Evolutionary conservation across 768 basidiomycete genomes (phyloP), one percentile per base, ranked within the genome.

Genomic region (Clavaria fumosa): DNA sequence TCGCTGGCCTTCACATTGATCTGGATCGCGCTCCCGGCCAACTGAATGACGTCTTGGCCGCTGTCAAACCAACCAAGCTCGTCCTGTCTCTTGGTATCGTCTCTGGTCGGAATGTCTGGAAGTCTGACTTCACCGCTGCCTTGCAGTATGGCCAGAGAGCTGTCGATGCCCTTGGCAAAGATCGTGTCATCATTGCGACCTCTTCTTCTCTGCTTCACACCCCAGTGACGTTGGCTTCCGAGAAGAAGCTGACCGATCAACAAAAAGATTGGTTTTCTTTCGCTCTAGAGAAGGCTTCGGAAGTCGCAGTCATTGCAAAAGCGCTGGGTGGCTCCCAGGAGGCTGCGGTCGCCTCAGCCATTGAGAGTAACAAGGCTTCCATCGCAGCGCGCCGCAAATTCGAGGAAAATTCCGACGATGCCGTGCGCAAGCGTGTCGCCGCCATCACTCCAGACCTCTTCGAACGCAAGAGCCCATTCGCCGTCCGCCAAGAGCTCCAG

Each of bases 41-140:
- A 61, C 77, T 99, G 45, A 79, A 83, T 35, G 67, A 68, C 32
- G 82, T 88, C 45, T 44, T 93, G 45, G 69, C 67, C 31, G 89
- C 88, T 40, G 56, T 96, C 59, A 95, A 90, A 69, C 55, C 70
- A 44, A 91, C 88, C 47, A 61, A 59, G 52, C 70, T 89, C 45
- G 53, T 78, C 45, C 72, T 99, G 37, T 97, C 95, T 27, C 78
- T 97, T 45, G 95, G 95, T 61, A 58, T 96, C 44, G 84, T 99
- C 46, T 97, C 95, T 31, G 95, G 95, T 38, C 89, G 95, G 56
- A 96, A 96, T 71, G 86, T 99, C 67, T 99, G 95, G 95, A 99
- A 97, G 76, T 80, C 75, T 45, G 91, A 97, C 62, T 78, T 97
- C 50, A 64, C 69, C 45, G 76, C 74, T 38, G 78, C 86, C 41